Percentiles rank a stretch among this genome's conserved stretches.
Evolutionary conservation across 2,329 filamentous ascomycete genomes (phyloP).

Genomic region (Aspergillus pseudoviridinutans): DNA sequence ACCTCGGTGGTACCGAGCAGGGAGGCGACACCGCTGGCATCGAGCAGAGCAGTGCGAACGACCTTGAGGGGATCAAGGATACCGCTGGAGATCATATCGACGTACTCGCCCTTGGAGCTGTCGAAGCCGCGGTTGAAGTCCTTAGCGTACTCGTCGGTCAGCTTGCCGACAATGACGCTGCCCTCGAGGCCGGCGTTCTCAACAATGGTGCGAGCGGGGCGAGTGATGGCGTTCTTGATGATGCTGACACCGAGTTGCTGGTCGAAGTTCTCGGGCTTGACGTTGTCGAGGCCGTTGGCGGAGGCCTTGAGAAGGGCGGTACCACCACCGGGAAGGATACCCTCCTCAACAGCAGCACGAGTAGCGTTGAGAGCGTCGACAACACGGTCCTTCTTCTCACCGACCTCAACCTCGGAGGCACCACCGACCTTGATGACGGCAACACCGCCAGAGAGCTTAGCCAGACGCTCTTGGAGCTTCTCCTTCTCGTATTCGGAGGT

Average conservation of each 20-base stretch:
- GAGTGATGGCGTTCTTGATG: conserved; percentile 96
- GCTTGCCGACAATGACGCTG: conserved; percentile 94
- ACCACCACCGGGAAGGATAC: conserved; percentile 97
- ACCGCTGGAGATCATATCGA: conserved; percentile 96
- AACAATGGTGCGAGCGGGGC: conserved; percentile 88
- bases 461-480: conserved; percentile 99
- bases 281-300: conserved; percentile 73
- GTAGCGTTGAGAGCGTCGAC: conserved; percentile 98
- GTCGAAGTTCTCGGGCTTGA: conserved; percentile 95
- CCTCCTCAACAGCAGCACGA: conserved; percentile 96
- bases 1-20: conserved; percentile 97
- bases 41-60: conserved; percentile 89
- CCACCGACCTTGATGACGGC: conserved; percentile 99
- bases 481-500: conserved; percentile 99
- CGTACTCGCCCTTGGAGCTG: conserved; percentile 94
- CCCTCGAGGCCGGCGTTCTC: conserved; percentile 97
- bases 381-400: conserved; percentile 99
- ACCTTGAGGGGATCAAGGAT: conserved; percentile 99
- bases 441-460: conserved; percentile 97
- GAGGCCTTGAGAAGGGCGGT: conserved; percentile 97
- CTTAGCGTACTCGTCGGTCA: conserved; percentile 82
- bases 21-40: conserved; percentile 93
- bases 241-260: conserved; percentile 98
- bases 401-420: conserved; percentile 95
- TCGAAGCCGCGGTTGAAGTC: conserved; percentile 99